phyloP scores from a whole-genome alignment of 1,284 basidiomycete genomes.

The Marasmius fiardii region DNA sequence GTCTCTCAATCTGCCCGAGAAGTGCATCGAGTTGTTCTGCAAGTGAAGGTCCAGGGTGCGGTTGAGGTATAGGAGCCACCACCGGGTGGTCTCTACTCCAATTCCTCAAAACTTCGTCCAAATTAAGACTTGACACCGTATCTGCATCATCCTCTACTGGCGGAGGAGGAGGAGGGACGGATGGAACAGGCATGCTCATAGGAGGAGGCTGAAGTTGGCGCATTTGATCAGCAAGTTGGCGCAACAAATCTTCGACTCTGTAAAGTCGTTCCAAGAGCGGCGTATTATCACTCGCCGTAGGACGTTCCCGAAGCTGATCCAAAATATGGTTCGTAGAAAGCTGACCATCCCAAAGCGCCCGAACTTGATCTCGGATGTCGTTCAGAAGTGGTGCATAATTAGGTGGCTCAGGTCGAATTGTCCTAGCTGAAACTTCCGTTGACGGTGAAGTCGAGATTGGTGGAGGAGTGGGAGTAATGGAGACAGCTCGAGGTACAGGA shows the following conservation, averaged over 20 bases:
- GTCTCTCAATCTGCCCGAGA: constrained; percentile 2
- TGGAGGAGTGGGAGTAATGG: constrained; percentile 34
- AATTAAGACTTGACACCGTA: background rate
- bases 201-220: constrained; percentile 24
- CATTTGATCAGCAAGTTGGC: constrained; percentile 24
- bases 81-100: background rate
- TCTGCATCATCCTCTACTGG: background rate
- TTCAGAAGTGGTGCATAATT: constrained; percentile 32
- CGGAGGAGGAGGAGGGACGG: constrained; percentile 14
- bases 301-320: constrained; percentile 32
- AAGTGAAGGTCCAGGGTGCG: constrained; percentile 7
- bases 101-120: background rate
- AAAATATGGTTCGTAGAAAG: constrained; percentile 52
- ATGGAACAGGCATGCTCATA: constrained; percentile 15
- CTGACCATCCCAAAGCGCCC: constrained; percentile 56
- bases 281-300: constrained; percentile 25
- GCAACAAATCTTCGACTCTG: constrained; percentile 41
- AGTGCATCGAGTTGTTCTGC: constrained; percentile 13
- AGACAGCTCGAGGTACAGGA: constrained; percentile 7
- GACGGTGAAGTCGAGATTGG: constrained; percentile 9
- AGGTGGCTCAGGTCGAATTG: constrained; percentile 9
- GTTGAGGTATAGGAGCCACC: constrained; percentile 1
- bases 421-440: constrained; percentile 1
- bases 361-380: constrained; percentile 48
- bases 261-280: constrained; percentile 36